Evolutionary conservation across 2,329 filamentous ascomycete species (phyloP), one percentile per base, ranked within the genome.

Genomic region (Aureobasidium melanogenum): DNA sequence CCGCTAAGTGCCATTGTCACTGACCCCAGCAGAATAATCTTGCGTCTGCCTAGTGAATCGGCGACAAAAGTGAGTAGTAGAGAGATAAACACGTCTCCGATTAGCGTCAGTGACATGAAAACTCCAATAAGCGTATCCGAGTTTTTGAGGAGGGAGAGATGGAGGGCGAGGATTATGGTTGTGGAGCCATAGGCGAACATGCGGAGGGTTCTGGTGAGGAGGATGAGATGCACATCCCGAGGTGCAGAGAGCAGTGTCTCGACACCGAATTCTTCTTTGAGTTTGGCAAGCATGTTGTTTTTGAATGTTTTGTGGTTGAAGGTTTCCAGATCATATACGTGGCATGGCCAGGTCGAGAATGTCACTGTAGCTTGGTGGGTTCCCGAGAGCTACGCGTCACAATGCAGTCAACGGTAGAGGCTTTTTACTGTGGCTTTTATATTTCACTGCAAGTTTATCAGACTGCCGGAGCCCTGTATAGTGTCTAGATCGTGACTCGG

Each of bases 181-280:
- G 60, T 65, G 6, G 76, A 74, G 57, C 84, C 85, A 67, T 87
- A 88, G 6, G 84, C 85, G 63, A 85, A 83, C 55, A 87, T 78
- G 2, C 85, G 82, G 5, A 85, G 76, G 61, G 39, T 41, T 34
- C 64, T 60, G 14, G 55, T 61, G 5, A 62, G 44, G 15, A 63
- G 57, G 19, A 65, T 58, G 36, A 65, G 51, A 50, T 63, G 59
- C 1, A 52, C 54, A 55, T 63, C 61, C 41, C 32, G 46, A 5
- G 60, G 36, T 14, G 60, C n/a, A 9, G 46, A 19, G 7, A 51
- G 38, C 14, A 63, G 39, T 1, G 58, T 46, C 15, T 44, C 46
- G 30, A 63, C 34, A 28, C 62, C 62, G n/a, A 63, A 30, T 19
- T 63, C 62, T 19, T 63, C 61, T 39, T 43, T 58, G 38, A 58